Evolutionary conservation across 371 early-diverging fungal species (phyloP).

Genomic region (Nosema granulosis): DNA sequence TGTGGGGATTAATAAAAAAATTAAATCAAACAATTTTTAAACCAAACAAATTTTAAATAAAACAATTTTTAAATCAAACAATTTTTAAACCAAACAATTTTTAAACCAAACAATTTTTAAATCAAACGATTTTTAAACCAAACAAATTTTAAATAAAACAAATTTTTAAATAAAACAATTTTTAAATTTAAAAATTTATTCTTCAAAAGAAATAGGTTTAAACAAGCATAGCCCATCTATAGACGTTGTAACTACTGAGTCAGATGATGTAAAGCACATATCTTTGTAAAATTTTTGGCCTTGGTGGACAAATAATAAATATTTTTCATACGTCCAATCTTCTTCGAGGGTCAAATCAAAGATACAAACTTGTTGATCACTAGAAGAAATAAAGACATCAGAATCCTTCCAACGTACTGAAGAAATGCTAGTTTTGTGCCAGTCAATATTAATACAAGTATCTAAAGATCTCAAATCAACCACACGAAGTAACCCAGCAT

Average conservation of each 20-base stretch:
- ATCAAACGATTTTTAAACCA: too few relatives aligned
- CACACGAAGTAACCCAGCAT: constrained; percentile 55
- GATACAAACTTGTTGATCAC: constrained; percentile 63
- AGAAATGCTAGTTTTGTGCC: constrained; percentile 63
- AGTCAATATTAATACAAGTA: constrained; percentile 43
- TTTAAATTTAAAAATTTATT: constrained; percentile 9
- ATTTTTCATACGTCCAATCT: constrained; percentile 64
- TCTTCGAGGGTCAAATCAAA: constrained; percentile 66
- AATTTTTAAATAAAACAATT: background rate
- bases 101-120: too few relatives aligned
- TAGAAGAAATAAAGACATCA: constrained; percentile 56
- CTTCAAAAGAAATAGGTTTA: constrained; percentile 51
- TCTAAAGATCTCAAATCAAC: constrained; percentile 53
- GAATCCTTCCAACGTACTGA: constrained; percentile 51
- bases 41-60: too few relatives aligned
- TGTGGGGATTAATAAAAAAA: too few relatives aligned
- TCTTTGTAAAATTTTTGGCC: constrained; percentile 66
- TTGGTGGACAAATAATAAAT: constrained; percentile 66
- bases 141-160: too few relatives aligned
- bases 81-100: too few relatives aligned
- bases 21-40: too few relatives aligned
- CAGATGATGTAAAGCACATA: constrained; percentile 42
- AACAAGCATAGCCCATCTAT: constrained; percentile 58
- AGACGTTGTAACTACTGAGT: constrained; percentile 44
- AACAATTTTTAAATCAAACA: too few relatives aligned